Evolutionary conservation across 1,139 yeast genomes (phyloP), one percentile per base, ranked within the genome.

Genomic region (Komagataea norvegica): DNA sequence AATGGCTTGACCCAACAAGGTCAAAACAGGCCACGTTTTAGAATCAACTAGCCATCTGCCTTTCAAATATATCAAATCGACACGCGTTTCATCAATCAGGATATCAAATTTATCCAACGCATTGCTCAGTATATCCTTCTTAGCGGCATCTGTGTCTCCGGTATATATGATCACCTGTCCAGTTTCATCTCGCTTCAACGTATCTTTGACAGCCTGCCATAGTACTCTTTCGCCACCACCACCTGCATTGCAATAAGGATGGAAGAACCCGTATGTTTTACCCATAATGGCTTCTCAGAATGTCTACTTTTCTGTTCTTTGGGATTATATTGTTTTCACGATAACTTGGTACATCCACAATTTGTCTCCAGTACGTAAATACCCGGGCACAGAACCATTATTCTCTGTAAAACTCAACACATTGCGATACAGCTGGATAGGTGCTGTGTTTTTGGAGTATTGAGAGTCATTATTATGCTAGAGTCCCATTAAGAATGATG

Each of bases 211-310:
- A 0, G 96, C 96, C 40, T 86, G 88, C 98, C 98, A 93, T 32
- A 93, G 67, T 0, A 93, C 98, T 36, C 94, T 74, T 59, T 93
- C 99, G 18, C 99, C 99, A 27, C 99, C 99, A 15, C 98, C 98
- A 27, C 95, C 96, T 33, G 95, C 93, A 57, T 86, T 86, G 47
- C 96, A 89, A 39, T 82, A 85, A 0, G 98, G 98, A 61, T 93
- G 99, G 67, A 91, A 88, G 56, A 85, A 89, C 6, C 97, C 99
- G 53, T 67, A 82, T 1, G 41, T 40, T 24, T 37, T 41, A 18
- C 20, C 17, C 34, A 36, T 36, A 16, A 11, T 17, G 6, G 21
- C 19, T 18, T 21, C 26, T 19, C 7, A 5, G 6, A n/a, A n/a
- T n/a, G n/a, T n/a, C n/a, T n/a, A n/a, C n/a, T n/a, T n/a, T n/a